Conservation (phyloP, 129 eudicot species). For the Flaveria bidentis region DNA sequence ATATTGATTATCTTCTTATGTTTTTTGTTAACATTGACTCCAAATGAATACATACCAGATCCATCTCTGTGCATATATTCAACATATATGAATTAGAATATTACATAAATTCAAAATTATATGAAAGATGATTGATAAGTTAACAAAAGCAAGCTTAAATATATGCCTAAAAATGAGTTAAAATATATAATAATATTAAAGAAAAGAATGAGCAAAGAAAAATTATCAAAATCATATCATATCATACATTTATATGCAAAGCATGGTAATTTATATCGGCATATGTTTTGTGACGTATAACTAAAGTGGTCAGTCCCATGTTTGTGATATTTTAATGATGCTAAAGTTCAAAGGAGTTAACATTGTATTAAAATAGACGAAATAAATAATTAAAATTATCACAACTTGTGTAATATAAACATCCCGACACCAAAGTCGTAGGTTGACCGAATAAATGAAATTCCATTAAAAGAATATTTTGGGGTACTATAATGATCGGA, state of each 20-base stretch:
- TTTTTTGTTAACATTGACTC: neutral
- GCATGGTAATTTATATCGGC: neutral
- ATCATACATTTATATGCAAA: neutral
- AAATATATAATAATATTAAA: too few species aligned
- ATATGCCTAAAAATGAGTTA: too few species aligned
- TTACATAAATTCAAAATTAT: neutral
- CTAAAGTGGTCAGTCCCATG: conserved; percentile 5
- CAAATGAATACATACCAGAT: too few species aligned
- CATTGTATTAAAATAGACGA: neutral
- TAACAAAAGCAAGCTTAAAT: too few species aligned
- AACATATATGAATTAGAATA: too few species aligned
- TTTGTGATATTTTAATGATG: neutral
- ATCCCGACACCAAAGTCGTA: conserved; percentile 6
- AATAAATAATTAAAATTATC: neutral
- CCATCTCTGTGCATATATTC: too few species aligned
- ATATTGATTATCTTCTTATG: neutral
- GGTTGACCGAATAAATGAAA: conserved; percentile 3
- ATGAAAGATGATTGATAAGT: neutral
- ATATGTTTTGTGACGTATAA: neutral
- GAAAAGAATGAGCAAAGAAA: too few species aligned
- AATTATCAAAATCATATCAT: neutral
- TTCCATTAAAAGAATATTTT: neutral
- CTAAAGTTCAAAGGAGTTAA: conserved; percentile 1
- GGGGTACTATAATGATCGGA: neutral
- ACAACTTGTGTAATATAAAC: conserved; percentile 14